Evolutionary conservation across 441 rosid genomes (phyloP).

Genomic region (Erodium trifolium): DNA sequence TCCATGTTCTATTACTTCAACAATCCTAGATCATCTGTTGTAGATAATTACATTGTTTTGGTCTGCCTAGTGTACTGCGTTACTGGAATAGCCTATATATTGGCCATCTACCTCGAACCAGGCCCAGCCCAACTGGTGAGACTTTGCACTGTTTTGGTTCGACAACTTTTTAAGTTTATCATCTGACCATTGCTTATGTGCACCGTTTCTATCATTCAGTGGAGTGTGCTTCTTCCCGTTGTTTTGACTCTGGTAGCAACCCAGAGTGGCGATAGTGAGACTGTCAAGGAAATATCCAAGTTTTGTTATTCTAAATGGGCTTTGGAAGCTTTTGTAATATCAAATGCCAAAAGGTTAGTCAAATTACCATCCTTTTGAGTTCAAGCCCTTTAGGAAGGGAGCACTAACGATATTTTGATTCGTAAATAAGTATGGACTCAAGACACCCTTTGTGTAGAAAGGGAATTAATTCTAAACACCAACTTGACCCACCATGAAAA

Average conservation of each 20-base stretch:
- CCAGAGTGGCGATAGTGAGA: conserved; percentile 25
- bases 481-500: too few species aligned
- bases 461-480: too few species aligned
- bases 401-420: too few species aligned
- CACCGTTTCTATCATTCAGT: conserved; percentile 38
- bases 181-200: not conserved
- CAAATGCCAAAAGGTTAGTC: conserved; percentile 79
- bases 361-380: not conserved
- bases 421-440: too few species aligned
- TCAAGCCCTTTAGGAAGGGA: too few species aligned
- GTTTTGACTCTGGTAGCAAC: conserved; percentile 83
- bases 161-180: not conserved
- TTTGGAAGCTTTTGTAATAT: conserved; percentile 81
- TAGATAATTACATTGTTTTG: conserved; percentile 65
- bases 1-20: conserved; percentile 98
- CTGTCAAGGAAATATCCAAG: conserved; percentile 32
- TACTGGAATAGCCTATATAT: conserved; percentile 67
- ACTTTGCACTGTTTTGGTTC: not conserved
- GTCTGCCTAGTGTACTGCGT: conserved; percentile 86
- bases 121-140: conserved; percentile 96
- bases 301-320: conserved; percentile 92
- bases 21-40: conserved; percentile 72
- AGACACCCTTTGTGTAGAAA: too few species aligned
- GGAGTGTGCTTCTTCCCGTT: conserved; percentile 96
- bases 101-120: conserved; percentile 67